These are phyloP conservation scores for Pilasporangium apinafurcum DNA, from an alignment of 352 stramenopile species.

Conservation along the genomic window DNA sequence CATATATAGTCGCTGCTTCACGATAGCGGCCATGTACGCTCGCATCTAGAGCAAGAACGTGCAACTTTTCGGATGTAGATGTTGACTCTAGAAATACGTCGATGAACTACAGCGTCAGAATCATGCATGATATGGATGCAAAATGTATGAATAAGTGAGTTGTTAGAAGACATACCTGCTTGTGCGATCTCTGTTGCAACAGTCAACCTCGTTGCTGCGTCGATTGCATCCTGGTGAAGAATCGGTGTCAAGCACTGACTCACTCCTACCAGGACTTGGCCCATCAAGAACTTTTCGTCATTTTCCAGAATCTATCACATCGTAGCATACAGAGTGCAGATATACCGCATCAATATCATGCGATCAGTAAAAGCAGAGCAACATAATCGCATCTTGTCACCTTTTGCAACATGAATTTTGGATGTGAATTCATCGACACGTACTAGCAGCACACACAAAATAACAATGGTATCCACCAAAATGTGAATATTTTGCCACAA, in stretches of 20 bases:
- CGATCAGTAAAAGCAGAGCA: too few species aligned
- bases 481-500: too few species aligned
- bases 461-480: background rate
- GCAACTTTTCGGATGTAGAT: slow-evolving; percentile 51
- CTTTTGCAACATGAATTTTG: slow-evolving; percentile 67
- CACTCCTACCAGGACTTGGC: slow-evolving; percentile 70
- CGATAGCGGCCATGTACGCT: slow-evolving; percentile 60
- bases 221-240: slow-evolving; percentile 58
- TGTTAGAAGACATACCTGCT: slow-evolving; percentile 13
- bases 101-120: too few species aligned
- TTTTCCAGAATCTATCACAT: slow-evolving; percentile 32
- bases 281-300: slow-evolving; percentile 71
- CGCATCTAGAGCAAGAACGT: slow-evolving; percentile 63
- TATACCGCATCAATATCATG: background rate
- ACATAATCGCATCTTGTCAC: slow-evolving; percentile 2
- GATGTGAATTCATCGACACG: slow-evolving; percentile 73
- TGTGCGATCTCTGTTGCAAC: slow-evolving; percentile 25
- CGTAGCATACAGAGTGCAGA: too few species aligned
- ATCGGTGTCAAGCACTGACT: slow-evolving; percentile 65
- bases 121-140: too few species aligned
- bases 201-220: slow-evolving; percentile 27
- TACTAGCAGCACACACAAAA: slow-evolving; percentile 26
- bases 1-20: slow-evolving; percentile 67
- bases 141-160: slow-evolving; percentile 1
- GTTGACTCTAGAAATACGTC: slow-evolving; percentile 10